Evolutionary conservation across 2,329 filamentous ascomycete species (phyloP), one percentile per base, ranked within the genome.

Genomic region (Penicillium paneum): DNA sequence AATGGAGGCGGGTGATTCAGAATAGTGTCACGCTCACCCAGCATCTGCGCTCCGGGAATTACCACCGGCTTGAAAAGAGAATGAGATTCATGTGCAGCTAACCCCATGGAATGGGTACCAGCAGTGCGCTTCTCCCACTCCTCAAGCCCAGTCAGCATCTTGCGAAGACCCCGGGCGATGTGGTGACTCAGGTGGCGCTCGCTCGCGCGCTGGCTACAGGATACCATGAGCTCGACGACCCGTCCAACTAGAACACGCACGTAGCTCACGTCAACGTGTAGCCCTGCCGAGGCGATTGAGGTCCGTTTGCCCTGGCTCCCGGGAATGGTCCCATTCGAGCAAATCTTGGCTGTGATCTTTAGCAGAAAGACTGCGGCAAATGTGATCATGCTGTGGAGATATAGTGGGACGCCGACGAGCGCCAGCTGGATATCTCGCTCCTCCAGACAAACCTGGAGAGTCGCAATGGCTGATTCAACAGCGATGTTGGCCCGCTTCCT

Each of bases 301-400:
- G 72, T 73, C 1, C 69, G 70, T 52, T 73, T 70, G 28, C 66
- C 70, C 12, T 66, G 66, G 15, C 65, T 66, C 2, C 71, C 71
- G 31, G 69, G 67, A 7, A 67, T 63, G 21, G 55, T 17, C 17
- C 71, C 63, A 28, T 57, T 66, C 3, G 71, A 71, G 53, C 69
- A 73, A 41, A 66, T 59, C 42, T 78, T 72, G 62, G 77, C 68
- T 52, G 73, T 69, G 17, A 78, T 74, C 53, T 77, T 78, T 40
- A 78, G 59, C 8, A 78, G 64, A 47, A 78, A 78, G 8, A 78
- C 76, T 7, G 73, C 72, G 1, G 76, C 74, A 62, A 78, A 78
- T 0, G 76, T 75, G 41, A 78, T 76, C 74, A 77, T 78, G 52
- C 75, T 77, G 61, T 77, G 74, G 6, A 78, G 67, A 55, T 78